Percentiles rank a stretch among this genome's conserved stretches.
Conservation (phyloP, 2,329 filamentous ascomycete species). For the Penicillium sp. region DNA sequence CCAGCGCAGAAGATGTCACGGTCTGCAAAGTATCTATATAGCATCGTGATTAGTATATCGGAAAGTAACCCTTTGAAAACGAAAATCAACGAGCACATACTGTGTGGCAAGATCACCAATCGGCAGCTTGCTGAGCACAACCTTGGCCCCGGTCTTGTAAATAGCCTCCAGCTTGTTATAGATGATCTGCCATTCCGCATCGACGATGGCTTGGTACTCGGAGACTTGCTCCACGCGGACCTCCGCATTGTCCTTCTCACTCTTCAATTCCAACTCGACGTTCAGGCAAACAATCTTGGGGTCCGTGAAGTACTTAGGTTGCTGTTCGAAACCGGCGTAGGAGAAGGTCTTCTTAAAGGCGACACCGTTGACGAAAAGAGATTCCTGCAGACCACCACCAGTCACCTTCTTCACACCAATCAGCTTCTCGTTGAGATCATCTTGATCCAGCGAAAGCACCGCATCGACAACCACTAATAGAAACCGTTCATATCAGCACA, state of each 20-base stretch:
- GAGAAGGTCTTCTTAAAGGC: conserved; percentile 99
- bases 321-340: conserved; percentile 98
- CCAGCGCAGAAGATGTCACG: conserved; percentile 98
- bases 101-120: conserved; percentile 98
- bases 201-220: conserved; percentile 98
- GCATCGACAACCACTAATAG: conserved; percentile 91
- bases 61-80: background rate
- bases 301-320: conserved; percentile 92
- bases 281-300: conserved; percentile 98
- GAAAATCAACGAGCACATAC: conserved; percentile 38
- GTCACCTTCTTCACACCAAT: conserved; percentile 99
- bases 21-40: conserved; percentile 79
- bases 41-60: conserved; percentile 2
- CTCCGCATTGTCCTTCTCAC: conserved; percentile 98
- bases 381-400: conserved; percentile 93
- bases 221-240: conserved; percentile 97
- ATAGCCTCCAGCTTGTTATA: conserved; percentile 98
- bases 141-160: conserved; percentile 92
- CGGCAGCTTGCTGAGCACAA: conserved; percentile 94
- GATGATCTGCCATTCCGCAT: conserved; percentile 99
- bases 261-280: conserved; percentile 97
- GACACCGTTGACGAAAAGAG: conserved; percentile 94
- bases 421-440: conserved; percentile 95
- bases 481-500: background rate
- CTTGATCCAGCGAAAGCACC: conserved; percentile 91